Percentiles rank a stretch among this genome's conserved stretches.
These are phyloP conservation scores for Ulvella scutata DNA, from an alignment of 139 green algal species.

Conservation along the genomic window DNA sequence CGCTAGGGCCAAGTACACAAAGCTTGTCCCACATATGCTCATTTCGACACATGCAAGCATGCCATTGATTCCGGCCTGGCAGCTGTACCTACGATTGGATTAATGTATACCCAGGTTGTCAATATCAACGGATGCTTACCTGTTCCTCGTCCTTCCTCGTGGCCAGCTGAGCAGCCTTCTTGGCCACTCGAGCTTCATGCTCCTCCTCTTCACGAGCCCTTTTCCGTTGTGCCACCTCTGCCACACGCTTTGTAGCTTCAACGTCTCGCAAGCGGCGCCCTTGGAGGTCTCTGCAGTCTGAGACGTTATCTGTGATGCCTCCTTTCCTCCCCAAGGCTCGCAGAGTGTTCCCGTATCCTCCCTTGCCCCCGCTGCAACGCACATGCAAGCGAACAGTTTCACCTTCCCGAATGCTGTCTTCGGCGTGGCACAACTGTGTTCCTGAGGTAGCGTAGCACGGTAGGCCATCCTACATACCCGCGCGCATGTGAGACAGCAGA, in stretches of 20 bases:
- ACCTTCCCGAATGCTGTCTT: too few species aligned
- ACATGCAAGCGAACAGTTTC: too few species aligned
- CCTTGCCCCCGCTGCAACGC: background rate
- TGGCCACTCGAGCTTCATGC: background rate
- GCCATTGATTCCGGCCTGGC: background rate
- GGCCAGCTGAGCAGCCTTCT: background rate
- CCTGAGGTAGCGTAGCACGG: too few species aligned
- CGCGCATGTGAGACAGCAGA: too few species aligned
- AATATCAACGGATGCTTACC: background rate
- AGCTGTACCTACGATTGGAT: background rate
- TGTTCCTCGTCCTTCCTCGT: background rate
- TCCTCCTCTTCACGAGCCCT: background rate
- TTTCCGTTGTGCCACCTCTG: background rate
- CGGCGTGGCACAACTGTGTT: too few species aligned
- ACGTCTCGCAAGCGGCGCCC: background rate
- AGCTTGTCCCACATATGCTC: too few species aligned
- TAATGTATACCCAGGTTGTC: background rate
- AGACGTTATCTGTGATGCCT: background rate
- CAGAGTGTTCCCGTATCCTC: background rate
- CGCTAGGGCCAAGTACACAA: too few species aligned
- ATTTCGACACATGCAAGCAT: too few species aligned
- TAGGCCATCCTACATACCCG: too few species aligned
- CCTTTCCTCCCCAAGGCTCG: background rate
- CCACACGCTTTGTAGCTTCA: background rate
- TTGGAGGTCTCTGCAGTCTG: background rate